phyloP scores from a whole-genome alignment of 2,329 filamentous ascomycete genomes.

The Juglanconis oblonga region DNA sequence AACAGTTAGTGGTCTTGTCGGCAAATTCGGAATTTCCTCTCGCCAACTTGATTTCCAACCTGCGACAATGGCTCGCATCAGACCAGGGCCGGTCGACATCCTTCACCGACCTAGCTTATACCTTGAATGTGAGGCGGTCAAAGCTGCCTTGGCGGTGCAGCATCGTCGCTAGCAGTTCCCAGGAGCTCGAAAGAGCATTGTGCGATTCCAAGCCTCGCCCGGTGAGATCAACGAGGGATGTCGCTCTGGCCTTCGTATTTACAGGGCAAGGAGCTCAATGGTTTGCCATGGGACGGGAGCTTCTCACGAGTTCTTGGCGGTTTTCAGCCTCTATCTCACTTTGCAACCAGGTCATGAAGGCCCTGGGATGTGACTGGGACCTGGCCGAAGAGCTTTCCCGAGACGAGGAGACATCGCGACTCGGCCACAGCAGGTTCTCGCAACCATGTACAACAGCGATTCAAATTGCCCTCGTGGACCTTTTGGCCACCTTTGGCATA shows the following conservation, averaged over 20 bases:
- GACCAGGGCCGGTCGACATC: too few relatives aligned
- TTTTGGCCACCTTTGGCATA: conserved; percentile 26
- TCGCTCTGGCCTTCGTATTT: conserved; percentile 25
- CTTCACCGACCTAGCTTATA: conserved; percentile 22
- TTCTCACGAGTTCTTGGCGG: background rate
- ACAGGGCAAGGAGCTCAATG: conserved; percentile 35
- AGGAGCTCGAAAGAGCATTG: too few relatives aligned
- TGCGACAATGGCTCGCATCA: background rate
- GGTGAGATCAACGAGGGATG: background rate
- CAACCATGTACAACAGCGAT: conserved; percentile 34
- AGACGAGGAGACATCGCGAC: background rate
- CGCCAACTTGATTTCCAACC: background rate
- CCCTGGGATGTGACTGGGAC: background rate
- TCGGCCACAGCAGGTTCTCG: conserved; percentile 11
- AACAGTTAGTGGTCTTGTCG: too few relatives aligned
- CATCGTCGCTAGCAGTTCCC: too few relatives aligned
- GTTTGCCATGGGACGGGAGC: conserved; percentile 23
- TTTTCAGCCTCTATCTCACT: background rate
- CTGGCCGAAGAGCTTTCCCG: conserved; percentile 1
- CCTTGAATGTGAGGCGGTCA: conserved; percentile 24
- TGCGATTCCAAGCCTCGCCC: background rate
- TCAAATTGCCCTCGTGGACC: conserved; percentile 35
- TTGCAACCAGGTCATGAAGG: background rate
- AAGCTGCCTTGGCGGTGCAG: conserved; percentile 23
- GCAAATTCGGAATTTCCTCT: too few relatives aligned